Base-by-base conservation (phyloP, 139 green algal genomes). In the Zygnema circumcarinatum region DNA sequence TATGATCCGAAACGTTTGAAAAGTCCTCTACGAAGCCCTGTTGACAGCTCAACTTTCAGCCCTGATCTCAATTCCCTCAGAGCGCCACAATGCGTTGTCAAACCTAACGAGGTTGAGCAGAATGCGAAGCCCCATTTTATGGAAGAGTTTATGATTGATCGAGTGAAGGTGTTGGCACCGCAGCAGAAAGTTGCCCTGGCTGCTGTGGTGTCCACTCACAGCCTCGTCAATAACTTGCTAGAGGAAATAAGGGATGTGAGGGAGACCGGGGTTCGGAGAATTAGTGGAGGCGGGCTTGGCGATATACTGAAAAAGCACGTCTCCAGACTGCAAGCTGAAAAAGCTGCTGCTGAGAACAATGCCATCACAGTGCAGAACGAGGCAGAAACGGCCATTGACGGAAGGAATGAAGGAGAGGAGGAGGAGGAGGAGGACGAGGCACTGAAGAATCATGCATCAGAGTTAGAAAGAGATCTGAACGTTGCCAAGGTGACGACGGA, bases 241-340 rank as follows among this genome's bases (percentile, higher is more conserved):
- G 42, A 79, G 32, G 80, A 80, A 40, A 39, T 86, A 38, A 67
- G 33, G 80, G 54, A 84, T 56, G 76, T 54, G 1, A 54, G 69
- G 35, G 69, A 78, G 16, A 78, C 69, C 3, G 69, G 69, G 16
- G 69, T 78, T 25, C 7, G 69, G 35, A 84, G 39, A 39, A 78
- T 29, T 16, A 56, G 76, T 62, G 38, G 36, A 40, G 36, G 73
- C n/a, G 76, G 78, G 22, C 83, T 89, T 42, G 84, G 84, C 31
- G 38, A 76, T 21, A 88, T 88, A 42, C 33, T 89, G 79, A 79
- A 79, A 33, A 89, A 89, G 53, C 47, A 88, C 31, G 80, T 89
- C 40, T 87, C 75, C 11, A 52, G 78, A 35, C 84, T 89, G 29
- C 75, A 89, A 79, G 20, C 32, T n/a, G 84, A 88, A 74, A 88